Conservation (phyloP, 225 moss, liverwort and hornwort genomes). For the Straminergon stramineum region DNA sequence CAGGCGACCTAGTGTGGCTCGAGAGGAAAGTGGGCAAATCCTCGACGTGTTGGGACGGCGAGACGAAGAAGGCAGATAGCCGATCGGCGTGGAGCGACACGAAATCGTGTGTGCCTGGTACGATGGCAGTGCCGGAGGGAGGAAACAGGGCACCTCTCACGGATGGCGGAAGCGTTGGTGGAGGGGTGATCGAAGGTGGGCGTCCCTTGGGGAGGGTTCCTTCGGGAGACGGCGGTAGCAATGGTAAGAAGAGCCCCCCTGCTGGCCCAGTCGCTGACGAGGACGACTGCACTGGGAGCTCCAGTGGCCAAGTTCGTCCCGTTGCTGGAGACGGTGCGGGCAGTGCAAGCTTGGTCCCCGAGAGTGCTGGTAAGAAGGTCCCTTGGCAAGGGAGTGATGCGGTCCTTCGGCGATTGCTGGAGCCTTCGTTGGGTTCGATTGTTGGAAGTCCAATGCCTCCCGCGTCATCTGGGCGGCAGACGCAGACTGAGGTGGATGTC, state of each 20-base stretch:
- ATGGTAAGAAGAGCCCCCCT: conserved; percentile 24
- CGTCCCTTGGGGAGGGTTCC: neutral
- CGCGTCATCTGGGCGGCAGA: conserved; percentile 4
- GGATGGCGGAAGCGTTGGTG: conserved; percentile 13
- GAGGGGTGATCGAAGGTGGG: conserved; percentile 12
- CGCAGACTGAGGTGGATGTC: neutral
- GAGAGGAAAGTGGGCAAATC: conserved; percentile 30
- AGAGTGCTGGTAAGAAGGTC: conserved; percentile 30
- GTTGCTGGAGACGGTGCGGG: conserved; percentile 8
- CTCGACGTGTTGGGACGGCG: conserved; percentile 22
- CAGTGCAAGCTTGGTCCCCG: conserved; percentile 2
- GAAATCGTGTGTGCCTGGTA: conserved; percentile 4
- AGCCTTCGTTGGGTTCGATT: conserved; percentile 43
- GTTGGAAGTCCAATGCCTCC: conserved; percentile 15
- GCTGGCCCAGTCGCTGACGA: conserved; percentile 16
- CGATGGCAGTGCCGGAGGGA: conserved; percentile 17
- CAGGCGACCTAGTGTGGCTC: conserved; percentile 46
- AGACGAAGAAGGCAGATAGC: conserved; percentile 37
- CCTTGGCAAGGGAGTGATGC: conserved; percentile 66
- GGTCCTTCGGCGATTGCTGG: conserved; percentile 50
- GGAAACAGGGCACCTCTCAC: neutral
- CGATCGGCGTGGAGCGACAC: conserved; percentile 46
- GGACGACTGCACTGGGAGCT: conserved; percentile 4
- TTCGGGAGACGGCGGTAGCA: conserved; percentile 4
- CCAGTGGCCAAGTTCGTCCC: conserved; percentile 8